A percentile compares a stretch with the other conserved stretches of the same genome.
Evolutionary conservation across 176 grass and related monocot species (phyloP).

Genomic region (Calamus simplicifolius): DNA sequence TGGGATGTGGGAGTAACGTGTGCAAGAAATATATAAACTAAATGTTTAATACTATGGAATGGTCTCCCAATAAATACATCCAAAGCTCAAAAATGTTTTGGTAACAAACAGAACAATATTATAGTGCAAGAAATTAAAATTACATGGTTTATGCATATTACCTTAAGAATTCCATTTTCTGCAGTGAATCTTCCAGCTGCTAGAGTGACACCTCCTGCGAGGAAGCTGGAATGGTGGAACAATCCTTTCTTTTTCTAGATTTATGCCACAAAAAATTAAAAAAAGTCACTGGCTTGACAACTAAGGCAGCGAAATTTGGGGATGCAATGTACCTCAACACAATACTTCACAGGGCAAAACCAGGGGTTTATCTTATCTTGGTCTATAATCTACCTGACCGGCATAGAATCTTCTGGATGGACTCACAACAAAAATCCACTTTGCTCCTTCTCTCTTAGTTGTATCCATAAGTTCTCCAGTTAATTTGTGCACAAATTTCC

Average conservation of each 20-base stretch:
- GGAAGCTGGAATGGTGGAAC: slow-evolving; percentile 95
- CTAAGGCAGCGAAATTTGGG: background rate
- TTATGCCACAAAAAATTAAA: background rate
- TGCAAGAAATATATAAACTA: no score
- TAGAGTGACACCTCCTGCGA: slow-evolving; percentile 81
- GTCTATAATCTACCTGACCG: slow-evolving; percentile 45
- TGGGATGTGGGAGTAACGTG: no score
- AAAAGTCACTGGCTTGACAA: slow-evolving; percentile 6
- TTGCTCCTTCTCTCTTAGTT: slow-evolving; percentile 35
- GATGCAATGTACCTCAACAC: background rate
- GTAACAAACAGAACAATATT: no score
- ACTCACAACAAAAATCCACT: slow-evolving; percentile 99
- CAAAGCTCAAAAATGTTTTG: no score
- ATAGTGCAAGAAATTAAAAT: no score
- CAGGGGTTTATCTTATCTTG: background rate
- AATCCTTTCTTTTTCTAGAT: slow-evolving; percentile 75
- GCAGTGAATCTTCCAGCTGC: slow-evolving; percentile 80
- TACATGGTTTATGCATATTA: slow-evolving; percentile 19
- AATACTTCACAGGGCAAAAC: no score
- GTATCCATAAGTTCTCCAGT: slow-evolving; percentile 59
- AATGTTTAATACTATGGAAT: no score
- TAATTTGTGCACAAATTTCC: slow-evolving; percentile 55
- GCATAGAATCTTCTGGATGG: slow-evolving; percentile 63
- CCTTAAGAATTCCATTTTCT: slow-evolving; percentile 66
- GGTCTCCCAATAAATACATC: no score